Conservation (phyloP, 345 rosid species). For the Carallia brachiata region DNA sequence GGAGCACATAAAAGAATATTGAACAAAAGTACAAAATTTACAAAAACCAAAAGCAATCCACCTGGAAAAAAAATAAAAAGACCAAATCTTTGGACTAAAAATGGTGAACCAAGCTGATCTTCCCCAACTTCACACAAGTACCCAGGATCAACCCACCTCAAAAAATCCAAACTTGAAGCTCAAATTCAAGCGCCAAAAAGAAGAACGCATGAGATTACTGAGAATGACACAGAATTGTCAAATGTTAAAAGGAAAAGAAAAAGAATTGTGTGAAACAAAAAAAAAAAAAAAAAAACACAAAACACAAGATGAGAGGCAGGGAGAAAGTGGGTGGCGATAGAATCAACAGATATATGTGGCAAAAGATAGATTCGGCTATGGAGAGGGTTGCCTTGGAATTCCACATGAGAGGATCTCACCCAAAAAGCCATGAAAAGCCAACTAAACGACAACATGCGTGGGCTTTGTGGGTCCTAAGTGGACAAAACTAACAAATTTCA, state of each 20-base stretch:
- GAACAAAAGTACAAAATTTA: not conserved
- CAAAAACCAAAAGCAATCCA: not conserved
- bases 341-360: not conserved
- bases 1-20: not conserved
- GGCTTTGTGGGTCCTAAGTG: conserved; percentile 34
- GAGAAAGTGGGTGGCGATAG: not conserved
- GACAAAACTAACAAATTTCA: conserved; percentile 2
- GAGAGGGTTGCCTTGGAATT: conserved; percentile 23
- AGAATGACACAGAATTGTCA: not conserved
- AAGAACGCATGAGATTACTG: conserved; percentile 21
- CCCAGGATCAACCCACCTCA: not conserved
- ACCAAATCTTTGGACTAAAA: not conserved
- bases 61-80: not conserved
- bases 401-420: conserved; percentile 21
- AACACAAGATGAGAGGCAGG: not conserved
- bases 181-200: not conserved
- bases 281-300: not conserved
- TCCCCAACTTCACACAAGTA: not conserved
- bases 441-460: not conserved
- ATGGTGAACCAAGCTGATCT: not conserved
- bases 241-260: not conserved
- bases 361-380: not conserved
- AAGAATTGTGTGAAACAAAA: not conserved
- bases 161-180: conserved; percentile 1
- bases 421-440: conserved; percentile 7